Base-by-base conservation (phyloP, 1,139 yeast species). In the Candida neerlandica region DNA sequence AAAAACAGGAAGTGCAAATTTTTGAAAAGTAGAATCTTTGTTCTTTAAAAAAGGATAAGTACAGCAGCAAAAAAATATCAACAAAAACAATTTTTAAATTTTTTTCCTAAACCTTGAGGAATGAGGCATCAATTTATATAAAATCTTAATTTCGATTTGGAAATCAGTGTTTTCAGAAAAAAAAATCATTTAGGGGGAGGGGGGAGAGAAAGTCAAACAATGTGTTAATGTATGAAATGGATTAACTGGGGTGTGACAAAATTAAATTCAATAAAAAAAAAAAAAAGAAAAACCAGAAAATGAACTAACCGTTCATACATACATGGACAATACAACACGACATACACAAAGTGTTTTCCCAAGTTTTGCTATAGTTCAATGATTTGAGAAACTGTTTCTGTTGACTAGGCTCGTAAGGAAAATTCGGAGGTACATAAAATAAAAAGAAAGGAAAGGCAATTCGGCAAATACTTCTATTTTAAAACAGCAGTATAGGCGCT, bases 161-260 rank as follows among this genome's bases (percentile, higher is more conserved):
- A 37, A 21, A 19, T 37, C 11, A 27, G 21, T 37, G n/a, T 19
- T 21, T 27, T 19, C 26, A 10, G 9, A 34, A 34, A 9, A 7
- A 21, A 37, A 23, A n/a, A 33, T 9, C 16, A 16, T 37, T 37
- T 37, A 37, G 15, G 26, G 26, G 41, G 15, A 33, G 35, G 35
- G 40, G 41, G 40, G 40, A 35, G 12, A 14, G n/a, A 32, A 14
- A n/a, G 12, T 14, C 5, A 9, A 33, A 37, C 41, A 37, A 37
- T 37, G 41, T 19, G 30, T 19, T 14, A 19, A 21, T 11, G 15
- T 12, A 21, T 29, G 21, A 21, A 37, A 19, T 37, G 41, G 30
- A 37, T 37, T 37, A 11, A 37, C 41, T 37, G 41, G 41, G 41
- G 41, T 37, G 41, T 37, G 41, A 37, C 41, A 37, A 37, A 37